These are phyloP conservation scores for Parasitella parasitica DNA, from an alignment of 371 early-diverging fungal species.

Conservation along the genomic window DNA sequence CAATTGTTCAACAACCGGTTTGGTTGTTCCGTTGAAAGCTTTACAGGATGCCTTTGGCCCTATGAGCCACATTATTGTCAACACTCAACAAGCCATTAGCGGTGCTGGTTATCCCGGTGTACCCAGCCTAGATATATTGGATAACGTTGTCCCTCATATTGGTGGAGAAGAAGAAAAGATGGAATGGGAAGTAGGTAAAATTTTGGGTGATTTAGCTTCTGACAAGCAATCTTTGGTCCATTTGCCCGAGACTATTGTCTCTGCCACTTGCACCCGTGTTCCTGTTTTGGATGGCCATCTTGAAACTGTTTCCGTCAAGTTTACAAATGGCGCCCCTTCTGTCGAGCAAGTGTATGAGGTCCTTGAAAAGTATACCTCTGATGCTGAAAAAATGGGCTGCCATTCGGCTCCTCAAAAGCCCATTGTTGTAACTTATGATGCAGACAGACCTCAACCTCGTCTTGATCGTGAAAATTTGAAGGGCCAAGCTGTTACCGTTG, in stretches of 20 bases:
- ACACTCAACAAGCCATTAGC: conserved; percentile 94
- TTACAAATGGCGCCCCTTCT: conserved; percentile 57
- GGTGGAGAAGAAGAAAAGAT: conserved; percentile 97
- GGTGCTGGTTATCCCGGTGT: conserved; percentile 98
- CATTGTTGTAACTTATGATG: conserved; percentile 70
- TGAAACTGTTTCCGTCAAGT: conserved; percentile 85
- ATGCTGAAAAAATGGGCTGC: conserved; percentile 73
- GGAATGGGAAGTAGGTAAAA: conserved; percentile 92
- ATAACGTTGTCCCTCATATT: conserved; percentile 93
- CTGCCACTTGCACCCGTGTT: conserved; percentile 96
- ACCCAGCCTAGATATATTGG: conserved; percentile 88
- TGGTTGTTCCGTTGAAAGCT: conserved; percentile 90
- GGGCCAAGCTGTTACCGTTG: conserved; percentile 90
- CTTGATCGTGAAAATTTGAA: conserved; percentile 83
- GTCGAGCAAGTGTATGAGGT: conserved; percentile 71
- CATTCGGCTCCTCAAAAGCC: conserved; percentile 80
- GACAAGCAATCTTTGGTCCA: conserved; percentile 53
- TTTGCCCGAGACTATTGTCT: conserved; percentile 63
- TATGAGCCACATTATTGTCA: conserved; percentile 73
- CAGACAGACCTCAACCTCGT: conserved; percentile 94
- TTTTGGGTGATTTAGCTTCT: conserved; percentile 71
- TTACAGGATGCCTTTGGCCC: conserved; percentile 89
- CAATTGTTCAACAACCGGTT: conserved; percentile 96
- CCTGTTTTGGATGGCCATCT: conserved; percentile 96
- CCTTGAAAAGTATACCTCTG: conserved; percentile 71